Percentiles rank a stretch among this genome's conserved stretches.
These are phyloP conservation scores for Kwoniella botswanensis DNA, from an alignment of 768 basidiomycete genomes.

Conservation along the genomic window DNA sequence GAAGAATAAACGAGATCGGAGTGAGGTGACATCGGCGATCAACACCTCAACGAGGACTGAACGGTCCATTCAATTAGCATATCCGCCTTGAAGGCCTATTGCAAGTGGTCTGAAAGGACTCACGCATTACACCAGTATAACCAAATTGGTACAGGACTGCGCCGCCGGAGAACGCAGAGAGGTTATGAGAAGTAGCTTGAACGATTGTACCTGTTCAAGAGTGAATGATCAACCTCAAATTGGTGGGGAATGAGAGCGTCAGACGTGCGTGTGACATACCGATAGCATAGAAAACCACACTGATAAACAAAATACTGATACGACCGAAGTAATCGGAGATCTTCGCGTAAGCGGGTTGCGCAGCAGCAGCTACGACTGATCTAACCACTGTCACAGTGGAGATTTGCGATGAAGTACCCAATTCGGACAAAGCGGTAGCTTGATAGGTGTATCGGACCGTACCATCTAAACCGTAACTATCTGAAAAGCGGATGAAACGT, in stretches of 20 bases:
- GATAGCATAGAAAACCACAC: constrained; percentile 50
- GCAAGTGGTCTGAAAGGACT: neutral
- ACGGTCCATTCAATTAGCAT: no score
- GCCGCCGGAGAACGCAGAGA: constrained; percentile 52
- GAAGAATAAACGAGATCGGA: constrained; percentile 53
- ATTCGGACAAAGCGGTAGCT: constrained; percentile 29
- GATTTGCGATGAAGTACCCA: constrained; percentile 27
- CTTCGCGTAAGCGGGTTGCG: constrained; percentile 47
- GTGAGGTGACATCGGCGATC: constrained; percentile 53
- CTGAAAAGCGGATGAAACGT: neutral
- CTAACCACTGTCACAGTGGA: constrained; percentile 55
- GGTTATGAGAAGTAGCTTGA: constrained; percentile 39
- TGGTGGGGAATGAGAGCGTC: no score
- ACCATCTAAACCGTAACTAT: constrained; percentile 30
- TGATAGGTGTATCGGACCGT: constrained; percentile 29
- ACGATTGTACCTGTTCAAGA: constrained; percentile 47
- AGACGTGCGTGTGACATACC: constrained; percentile 11
- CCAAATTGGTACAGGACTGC: constrained; percentile 55
- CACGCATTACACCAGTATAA: constrained; percentile 38
- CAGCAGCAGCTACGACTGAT: constrained; percentile 49
- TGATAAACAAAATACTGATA: constrained; percentile 43
- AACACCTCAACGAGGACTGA: constrained; percentile 50
- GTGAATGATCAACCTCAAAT: no score
- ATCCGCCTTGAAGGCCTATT: neutral
- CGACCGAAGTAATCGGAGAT: constrained; percentile 56